Evolutionary conservation across 83 land plant species (phyloP).

Genomic region (Thuja plicata): DNA sequence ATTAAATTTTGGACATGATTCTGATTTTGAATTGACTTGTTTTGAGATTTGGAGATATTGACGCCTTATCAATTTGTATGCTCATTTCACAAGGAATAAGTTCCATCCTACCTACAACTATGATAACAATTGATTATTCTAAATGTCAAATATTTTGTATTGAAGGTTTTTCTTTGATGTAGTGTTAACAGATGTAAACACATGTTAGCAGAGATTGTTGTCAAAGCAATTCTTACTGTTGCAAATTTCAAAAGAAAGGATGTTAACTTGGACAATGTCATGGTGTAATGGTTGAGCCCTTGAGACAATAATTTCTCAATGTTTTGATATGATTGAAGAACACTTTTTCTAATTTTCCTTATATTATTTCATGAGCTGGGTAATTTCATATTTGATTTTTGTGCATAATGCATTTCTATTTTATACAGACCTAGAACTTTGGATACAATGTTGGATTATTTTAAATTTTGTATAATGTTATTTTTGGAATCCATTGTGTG

Average conservation of each 20-base stretch:
- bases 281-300: too few species aligned
- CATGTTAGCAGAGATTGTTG: slow-evolving; percentile 91
- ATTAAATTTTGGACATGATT: background rate
- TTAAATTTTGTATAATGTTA: too few species aligned
- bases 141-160: background rate
- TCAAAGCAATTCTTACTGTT: slow-evolving; percentile 95
- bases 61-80: background rate
- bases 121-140: too few species aligned
- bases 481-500: too few species aligned
- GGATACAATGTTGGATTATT: background rate
- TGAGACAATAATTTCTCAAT: background rate
- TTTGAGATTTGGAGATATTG: background rate
- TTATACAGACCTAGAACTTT: background rate
- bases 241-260: slow-evolving; percentile 96
- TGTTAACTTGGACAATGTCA: slow-evolving; percentile 53
- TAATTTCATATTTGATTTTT: background rate
- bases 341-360: background rate
- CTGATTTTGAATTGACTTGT: background rate
- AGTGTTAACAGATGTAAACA: slow-evolving; percentile 95
- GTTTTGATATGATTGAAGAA: background rate
- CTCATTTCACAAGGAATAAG: too few species aligned
- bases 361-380: background rate
- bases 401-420: background rate
- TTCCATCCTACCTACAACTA: too few species aligned
- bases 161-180: slow-evolving; percentile 19